Conservation (phyloP, 768 basidiomycete genomes). For the Xerocomus potaroensis region DNA sequence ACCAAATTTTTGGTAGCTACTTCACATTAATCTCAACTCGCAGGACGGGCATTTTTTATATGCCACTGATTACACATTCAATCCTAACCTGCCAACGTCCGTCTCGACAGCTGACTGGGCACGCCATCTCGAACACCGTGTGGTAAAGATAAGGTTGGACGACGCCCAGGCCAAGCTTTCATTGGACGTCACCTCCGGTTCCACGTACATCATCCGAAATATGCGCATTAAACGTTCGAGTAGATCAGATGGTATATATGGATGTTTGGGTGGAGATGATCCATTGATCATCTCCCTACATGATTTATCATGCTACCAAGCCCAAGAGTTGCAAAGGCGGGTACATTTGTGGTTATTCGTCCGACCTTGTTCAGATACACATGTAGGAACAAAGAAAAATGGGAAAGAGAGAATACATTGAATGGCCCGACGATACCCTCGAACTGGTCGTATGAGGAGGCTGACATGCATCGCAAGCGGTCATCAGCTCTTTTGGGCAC, state of each 20-base stretch:
- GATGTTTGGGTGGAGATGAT: conserved; percentile 28
- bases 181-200: conserved; percentile 36
- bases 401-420: conserved; percentile 23
- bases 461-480: neutral
- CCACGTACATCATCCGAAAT: conserved; percentile 46
- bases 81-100: conserved; percentile 38
- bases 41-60: conserved; percentile 40
- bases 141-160: conserved; percentile 50
- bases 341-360: conserved; percentile 1
- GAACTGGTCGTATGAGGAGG: conserved; percentile 1
- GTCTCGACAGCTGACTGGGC: conserved; percentile 35
- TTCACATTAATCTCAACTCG: conserved; percentile 37
- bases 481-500: neutral
- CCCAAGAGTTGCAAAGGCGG: conserved; percentile 20
- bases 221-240: conserved; percentile 39
- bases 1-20: conserved; percentile 35
- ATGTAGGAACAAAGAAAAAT: conserved; percentile 33
- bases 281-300: conserved; percentile 17
- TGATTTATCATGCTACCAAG: conserved; percentile 16
- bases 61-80: conserved; percentile 63
- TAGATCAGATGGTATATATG: conserved; percentile 13
- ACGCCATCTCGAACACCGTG: conserved; percentile 42
- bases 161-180: conserved; percentile 43
- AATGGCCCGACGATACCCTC: neutral
- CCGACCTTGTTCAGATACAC: neutral